Conservation (phyloP, 306 rosid species). For the Lathyrus aphaca region DNA sequence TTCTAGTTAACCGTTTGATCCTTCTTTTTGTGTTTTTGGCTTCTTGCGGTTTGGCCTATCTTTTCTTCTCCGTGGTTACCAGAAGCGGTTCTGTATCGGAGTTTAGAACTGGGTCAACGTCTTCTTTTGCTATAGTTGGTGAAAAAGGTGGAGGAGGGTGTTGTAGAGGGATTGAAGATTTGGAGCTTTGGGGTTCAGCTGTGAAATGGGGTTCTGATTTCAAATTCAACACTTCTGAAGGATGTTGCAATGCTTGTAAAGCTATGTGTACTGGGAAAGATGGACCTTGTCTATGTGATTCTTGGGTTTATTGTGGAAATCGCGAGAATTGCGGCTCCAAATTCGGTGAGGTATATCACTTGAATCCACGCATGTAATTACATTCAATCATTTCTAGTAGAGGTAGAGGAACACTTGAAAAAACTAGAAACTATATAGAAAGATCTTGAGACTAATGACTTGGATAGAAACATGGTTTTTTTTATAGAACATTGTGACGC, state of each 20-base stretch:
- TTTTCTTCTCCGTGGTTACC: conserved; percentile 50
- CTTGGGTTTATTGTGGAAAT: conserved; percentile 89
- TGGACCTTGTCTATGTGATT: conserved; percentile 91
- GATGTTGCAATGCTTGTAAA: conserved; percentile 85
- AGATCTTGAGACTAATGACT: too few relatives aligned
- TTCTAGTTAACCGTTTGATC: conserved; percentile 46
- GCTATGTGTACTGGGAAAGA: conserved; percentile 80
- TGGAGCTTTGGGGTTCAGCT: conserved; percentile 91
- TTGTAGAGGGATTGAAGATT: conserved; percentile 73
- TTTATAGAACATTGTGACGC: too few relatives aligned
- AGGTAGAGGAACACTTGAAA: too few relatives aligned
- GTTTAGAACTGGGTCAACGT: conserved; percentile 15
- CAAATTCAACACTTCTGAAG: conserved; percentile 67
- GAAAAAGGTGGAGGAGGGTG: conserved; percentile 45
- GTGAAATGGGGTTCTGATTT: conserved; percentile 97
- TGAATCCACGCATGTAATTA: not conserved
- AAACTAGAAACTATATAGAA: too few relatives aligned
- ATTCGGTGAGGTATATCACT: conserved; percentile 78
- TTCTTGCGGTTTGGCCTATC: conserved; percentile 68
- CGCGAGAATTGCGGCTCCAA: conserved; percentile 71
- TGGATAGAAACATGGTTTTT: too few relatives aligned
- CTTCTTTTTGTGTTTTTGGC: conserved; percentile 50
- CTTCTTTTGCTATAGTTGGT: conserved; percentile 40
- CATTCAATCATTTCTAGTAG: too few relatives aligned
- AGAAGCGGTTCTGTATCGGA: conserved; percentile 31